phyloP scores from a whole-genome alignment of 306 rosid genomes.

The Acacia crassicarpa region DNA sequence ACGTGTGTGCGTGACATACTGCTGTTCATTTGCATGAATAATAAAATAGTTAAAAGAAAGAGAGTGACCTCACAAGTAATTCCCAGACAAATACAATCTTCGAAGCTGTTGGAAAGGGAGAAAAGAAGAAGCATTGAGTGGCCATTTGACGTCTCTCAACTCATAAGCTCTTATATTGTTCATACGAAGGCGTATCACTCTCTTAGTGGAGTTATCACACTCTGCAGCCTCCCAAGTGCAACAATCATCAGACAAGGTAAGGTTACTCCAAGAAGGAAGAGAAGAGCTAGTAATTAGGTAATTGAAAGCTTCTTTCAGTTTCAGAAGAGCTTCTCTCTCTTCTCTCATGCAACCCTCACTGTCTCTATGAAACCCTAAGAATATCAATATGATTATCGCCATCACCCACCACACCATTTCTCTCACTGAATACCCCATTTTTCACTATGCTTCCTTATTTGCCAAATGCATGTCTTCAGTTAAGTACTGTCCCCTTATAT shows the following conservation, averaged over 20 bases:
- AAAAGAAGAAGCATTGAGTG: conserved; percentile 3
- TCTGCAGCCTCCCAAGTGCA: conserved; percentile 3
- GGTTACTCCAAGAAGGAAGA: conserved; percentile 17
- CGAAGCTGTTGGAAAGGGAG: background rate
- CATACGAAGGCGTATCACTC: background rate
- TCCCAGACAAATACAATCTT: background rate
- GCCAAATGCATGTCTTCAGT: background rate
- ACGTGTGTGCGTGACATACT: too few relatives aligned
- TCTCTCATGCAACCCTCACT: background rate
- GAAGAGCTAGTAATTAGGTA: background rate
- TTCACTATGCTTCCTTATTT: background rate
- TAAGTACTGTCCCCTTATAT: background rate
- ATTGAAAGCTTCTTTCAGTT: conserved; percentile 10
- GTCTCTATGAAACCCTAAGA: background rate
- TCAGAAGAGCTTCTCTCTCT: conserved; percentile 10
- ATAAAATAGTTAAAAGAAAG: background rate
- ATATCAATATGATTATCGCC: background rate
- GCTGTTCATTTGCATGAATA: background rate
- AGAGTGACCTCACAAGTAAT: conserved; percentile 11
- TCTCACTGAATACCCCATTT: background rate
- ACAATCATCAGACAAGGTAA: background rate
- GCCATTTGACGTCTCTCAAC: background rate
- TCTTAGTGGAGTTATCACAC: background rate
- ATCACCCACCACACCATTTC: background rate
- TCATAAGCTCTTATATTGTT: background rate